These are phyloP conservation scores for Pythium utonaiense DNA, from an alignment of 352 stramenopile species.

Conservation along the genomic window DNA sequence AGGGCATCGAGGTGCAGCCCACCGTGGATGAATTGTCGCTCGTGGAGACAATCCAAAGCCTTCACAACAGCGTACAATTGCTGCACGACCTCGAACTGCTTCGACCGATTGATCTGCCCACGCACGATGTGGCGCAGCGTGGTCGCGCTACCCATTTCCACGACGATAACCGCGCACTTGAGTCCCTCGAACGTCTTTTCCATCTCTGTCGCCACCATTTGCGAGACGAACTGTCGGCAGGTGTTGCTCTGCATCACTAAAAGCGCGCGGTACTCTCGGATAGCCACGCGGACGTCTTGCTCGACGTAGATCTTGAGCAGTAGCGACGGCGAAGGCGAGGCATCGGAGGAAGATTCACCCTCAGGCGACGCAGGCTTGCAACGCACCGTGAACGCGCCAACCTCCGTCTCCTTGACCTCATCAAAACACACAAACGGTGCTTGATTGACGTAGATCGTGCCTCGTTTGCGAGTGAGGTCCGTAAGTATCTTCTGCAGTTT, in stretches of 20 bases:
- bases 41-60: constrained; percentile 44
- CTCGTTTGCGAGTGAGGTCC: constrained; percentile 1
- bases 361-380: constrained; percentile 11
- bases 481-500: constrained; percentile 18
- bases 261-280: constrained; percentile 51
- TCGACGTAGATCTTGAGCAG: constrained; percentile 60
- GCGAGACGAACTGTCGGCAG: constrained; percentile 30
- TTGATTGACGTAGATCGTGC: constrained; percentile 32
- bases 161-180: constrained; percentile 46
- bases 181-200: constrained; percentile 25
- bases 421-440: constrained; percentile 27
- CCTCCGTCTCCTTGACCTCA: constrained; percentile 36
- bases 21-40: constrained; percentile 49
- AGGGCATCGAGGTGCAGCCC: constrained; percentile 41
- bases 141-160: constrained; percentile 37
- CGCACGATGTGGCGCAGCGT: constrained; percentile 38
- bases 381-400: constrained; percentile 35
- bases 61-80: constrained; percentile 36
- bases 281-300: constrained; percentile 44
- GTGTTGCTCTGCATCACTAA: constrained; percentile 32
- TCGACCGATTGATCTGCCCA: constrained; percentile 28
- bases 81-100: constrained; percentile 28
- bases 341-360: neutral
- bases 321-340: constrained; percentile 9
- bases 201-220: constrained; percentile 29